Evolutionary conservation across 192 early-diverging fungal genomes (phyloP).

Genomic region (Podila verticillata): DNA sequence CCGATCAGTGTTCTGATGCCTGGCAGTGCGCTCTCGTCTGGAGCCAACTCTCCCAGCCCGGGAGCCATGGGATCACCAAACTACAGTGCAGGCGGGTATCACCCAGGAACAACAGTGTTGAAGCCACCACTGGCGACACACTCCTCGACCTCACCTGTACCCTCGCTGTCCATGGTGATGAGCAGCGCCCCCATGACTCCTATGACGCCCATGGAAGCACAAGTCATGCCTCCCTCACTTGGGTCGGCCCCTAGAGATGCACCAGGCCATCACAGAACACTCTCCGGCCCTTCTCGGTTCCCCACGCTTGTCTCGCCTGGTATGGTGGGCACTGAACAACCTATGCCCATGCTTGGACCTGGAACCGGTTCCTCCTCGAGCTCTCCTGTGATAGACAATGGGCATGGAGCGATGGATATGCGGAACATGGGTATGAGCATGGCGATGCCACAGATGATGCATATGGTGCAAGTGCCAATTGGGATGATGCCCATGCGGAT

Average conservation of each 20-base stretch:
- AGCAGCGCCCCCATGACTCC: slow-evolving; percentile 9
- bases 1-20: slow-evolving; percentile 3
- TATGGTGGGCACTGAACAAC: not conserved
- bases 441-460: not conserved
- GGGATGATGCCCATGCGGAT: not conserved
- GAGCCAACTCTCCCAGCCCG: slow-evolving; percentile 29
- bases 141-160: slow-evolving; percentile 35
- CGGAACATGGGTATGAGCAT: not conserved
- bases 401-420: not conserved
- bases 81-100: slow-evolving; percentile 2
- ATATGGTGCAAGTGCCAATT: not conserved
- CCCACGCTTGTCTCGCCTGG: not conserved
- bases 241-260: not conserved
- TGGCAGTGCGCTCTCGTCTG: slow-evolving; percentile 9
- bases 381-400: not conserved
- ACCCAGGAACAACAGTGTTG: slow-evolving; percentile 8
- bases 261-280: not conserved
- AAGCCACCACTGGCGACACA: slow-evolving; percentile 35
- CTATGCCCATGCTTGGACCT: not conserved
- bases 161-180: slow-evolving; percentile 45
- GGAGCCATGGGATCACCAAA: not conserved
- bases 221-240: not conserved
- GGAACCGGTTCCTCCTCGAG: not conserved
- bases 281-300: not conserved
- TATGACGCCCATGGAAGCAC: not conserved